Base-by-base conservation (phyloP, 2,329 filamentous ascomycete species). In the Aphanocladium album region DNA sequence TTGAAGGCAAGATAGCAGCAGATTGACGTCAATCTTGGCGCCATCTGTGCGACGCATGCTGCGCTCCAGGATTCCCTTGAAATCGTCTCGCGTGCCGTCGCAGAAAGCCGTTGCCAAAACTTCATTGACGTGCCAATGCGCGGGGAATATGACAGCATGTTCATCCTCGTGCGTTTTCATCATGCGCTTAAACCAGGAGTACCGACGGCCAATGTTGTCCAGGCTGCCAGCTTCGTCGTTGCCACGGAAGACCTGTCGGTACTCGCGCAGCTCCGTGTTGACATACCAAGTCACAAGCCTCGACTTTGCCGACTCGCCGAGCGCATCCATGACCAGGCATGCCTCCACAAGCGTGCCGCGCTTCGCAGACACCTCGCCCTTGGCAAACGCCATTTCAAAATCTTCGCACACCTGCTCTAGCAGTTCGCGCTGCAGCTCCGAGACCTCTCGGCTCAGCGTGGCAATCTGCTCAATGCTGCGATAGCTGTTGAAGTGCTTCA, bases 391-490 rank as follows among this genome's bases (percentile, higher is more conserved):
- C 62, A 97, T 84, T 79, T 99, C 95, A 71, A 99, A 99, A 74
- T 99, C 95, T 76, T 98, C 95, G 73, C 95, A 99, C n/a, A 99
- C 89, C 75, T 99, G 95, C 77, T 99, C 95, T 61, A 97, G 78
- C 62, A 99, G 77, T 73, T 97, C 93, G 62, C 93, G 82, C 77
- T 99, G 95, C 64, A 99, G 81, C 68, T 98, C 95, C 6, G 92
- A 89, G 39, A 99, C 95, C 68, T 96, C 96, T 56, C 91, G 87
- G 71, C 91, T 96, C 64, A 99, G 80, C 0, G 90, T 90, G 30
- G 95, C 95, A 71, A 99, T 98, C 80, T 99, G 95, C 72, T 98
- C 93, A 67, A 99, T 98, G 68, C 92, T 96, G 62, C 95, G 83
- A 74, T 98, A 99, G 74, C 91, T 96, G 77, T 96, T 96, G 83